phyloP scores from a whole-genome alignment of 495 filamentous ascomycete genomes.

The Penicillium canescens region DNA sequence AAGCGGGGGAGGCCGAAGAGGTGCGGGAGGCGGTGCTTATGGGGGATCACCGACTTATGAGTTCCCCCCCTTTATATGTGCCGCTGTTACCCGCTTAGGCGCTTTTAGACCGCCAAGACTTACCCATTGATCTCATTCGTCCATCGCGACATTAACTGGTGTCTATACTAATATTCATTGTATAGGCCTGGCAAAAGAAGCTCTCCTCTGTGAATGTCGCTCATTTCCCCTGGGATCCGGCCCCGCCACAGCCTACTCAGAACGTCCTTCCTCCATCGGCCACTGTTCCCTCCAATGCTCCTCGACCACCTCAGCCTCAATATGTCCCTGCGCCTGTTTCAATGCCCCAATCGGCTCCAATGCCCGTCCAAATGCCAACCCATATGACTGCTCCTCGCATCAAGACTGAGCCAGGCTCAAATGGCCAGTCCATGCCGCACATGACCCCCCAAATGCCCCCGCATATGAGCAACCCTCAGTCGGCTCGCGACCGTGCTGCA shows the following conservation, averaged over 20 bases:
- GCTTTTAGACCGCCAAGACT: conserved; percentile 32
- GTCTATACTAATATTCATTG: conserved; percentile 24
- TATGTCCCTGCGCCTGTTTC: conserved; percentile 32
- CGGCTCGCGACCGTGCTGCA: conserved; percentile 67
- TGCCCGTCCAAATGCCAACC: conserved; percentile 1
- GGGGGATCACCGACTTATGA: conserved; percentile 43
- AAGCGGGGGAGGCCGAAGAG: conserved; percentile 35
- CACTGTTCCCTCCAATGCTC: conserved; percentile 63
- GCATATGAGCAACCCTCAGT: conserved; percentile 42
- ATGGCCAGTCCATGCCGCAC: conserved; percentile 44
- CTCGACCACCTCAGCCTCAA: conserved; percentile 39
- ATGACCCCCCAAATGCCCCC: conserved; percentile 39
- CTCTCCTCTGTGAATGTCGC: conserved; percentile 80
- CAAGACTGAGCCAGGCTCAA: conserved; percentile 73
- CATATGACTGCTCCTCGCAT: conserved; percentile 53
- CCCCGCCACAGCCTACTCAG: conserved; percentile 49
- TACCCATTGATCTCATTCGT: conserved; percentile 13
- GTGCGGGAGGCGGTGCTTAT: conserved; percentile 44
- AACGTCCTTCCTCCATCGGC: conserved; percentile 41
- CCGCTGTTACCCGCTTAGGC: conserved; percentile 36
- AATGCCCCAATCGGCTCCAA: conserved; percentile 34
- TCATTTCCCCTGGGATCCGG: conserved; percentile 92
- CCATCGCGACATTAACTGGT: conserved; percentile 1
- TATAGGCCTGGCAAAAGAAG: conserved; percentile 89
- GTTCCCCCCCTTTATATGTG: conserved; percentile 41